phyloP scores from a whole-genome alignment of 1,284 basidiomycete genomes.

The Phaffia rhodozyma region DNA sequence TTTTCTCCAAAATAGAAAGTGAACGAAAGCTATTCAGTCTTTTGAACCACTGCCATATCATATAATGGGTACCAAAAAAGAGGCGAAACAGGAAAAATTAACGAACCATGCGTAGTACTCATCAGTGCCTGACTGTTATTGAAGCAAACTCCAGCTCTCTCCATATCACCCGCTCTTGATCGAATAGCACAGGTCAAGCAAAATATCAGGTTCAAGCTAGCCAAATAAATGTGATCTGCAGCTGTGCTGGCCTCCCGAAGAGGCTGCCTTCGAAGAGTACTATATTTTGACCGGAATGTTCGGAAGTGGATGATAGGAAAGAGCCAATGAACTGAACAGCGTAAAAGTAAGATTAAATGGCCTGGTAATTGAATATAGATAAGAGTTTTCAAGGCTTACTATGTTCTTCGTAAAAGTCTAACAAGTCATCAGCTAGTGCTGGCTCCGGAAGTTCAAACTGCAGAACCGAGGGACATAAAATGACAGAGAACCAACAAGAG shows the following conservation, averaged over 20 bases:
- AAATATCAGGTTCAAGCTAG: slow-evolving; percentile 8
- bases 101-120: slow-evolving; percentile 3
- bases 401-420: slow-evolving; percentile 5
- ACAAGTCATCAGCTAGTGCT: not conserved
- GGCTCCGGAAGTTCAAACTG: slow-evolving; percentile 8
- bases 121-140: slow-evolving; percentile 6
- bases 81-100: not conserved
- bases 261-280: not conserved
- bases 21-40: not conserved
- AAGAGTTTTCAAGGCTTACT: not conserved
- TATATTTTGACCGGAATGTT: not conserved
- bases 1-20: not conserved
- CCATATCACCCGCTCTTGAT: not conserved
- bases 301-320: slow-evolving; percentile 13
- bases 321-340: not conserved
- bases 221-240: slow-evolving; percentile 13
- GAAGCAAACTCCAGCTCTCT: slow-evolving; percentile 1
- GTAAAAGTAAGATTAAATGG: not conserved
- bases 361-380: not conserved
- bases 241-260: not conserved
- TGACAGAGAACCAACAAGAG: too few species aligned
- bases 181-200: slow-evolving; percentile 11
- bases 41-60: not conserved
- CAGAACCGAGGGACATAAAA: not conserved
- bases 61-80: not conserved